Evolutionary conservation across 805 yeast species (phyloP).

Genomic region (Wickerhamomyces tratensis): DNA sequence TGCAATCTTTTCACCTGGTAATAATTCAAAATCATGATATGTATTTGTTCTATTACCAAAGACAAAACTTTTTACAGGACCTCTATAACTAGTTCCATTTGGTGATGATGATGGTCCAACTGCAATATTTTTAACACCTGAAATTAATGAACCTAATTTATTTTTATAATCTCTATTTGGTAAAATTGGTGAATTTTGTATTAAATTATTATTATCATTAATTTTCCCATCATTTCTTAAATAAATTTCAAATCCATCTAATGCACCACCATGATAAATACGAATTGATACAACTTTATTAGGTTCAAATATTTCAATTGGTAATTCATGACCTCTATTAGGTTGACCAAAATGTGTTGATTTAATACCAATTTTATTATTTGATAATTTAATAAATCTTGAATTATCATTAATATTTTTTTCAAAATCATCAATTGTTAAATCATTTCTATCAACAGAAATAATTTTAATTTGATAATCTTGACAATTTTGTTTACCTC

Average conservation of each 20-base stretch:
- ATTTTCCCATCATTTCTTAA: slow-evolving; percentile 11
- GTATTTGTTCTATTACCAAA: slow-evolving; percentile 46
- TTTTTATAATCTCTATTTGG: slow-evolving; percentile 37
- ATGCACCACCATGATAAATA: slow-evolving; percentile 63
- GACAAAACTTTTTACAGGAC: slow-evolving; percentile 10
- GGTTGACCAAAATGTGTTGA: slow-evolving; percentile 24
- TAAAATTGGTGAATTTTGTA: slow-evolving; percentile 34
- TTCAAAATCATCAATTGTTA: slow-evolving; percentile 39
- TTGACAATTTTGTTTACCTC: slow-evolving; percentile 19
- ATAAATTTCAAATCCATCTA: slow-evolving; percentile 70
- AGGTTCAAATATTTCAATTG: slow-evolving; percentile 26
- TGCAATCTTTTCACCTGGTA: slow-evolving; percentile 46
- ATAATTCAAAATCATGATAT: slow-evolving; percentile 47
- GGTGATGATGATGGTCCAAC: no score
- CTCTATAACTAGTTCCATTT: no score
- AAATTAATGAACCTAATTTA: slow-evolving; percentile 18
- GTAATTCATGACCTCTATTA: slow-evolving; percentile 15
- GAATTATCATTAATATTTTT: slow-evolving; percentile 7
- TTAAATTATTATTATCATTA: no score
- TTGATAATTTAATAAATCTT: slow-evolving; percentile 21
- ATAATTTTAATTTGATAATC: slow-evolving; percentile 42
- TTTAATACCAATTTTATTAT: slow-evolving; percentile 28
- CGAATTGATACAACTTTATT: slow-evolving; percentile 39
- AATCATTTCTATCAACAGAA: slow-evolving; percentile 52
- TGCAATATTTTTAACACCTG: slow-evolving; percentile 9